A percentile compares a stretch with the other conserved stretches of the same genome.
These are phyloP conservation scores for Grosmannia huntii DNA, from an alignment of 2,329 filamentous ascomycete genomes.

Conservation along the genomic window DNA sequence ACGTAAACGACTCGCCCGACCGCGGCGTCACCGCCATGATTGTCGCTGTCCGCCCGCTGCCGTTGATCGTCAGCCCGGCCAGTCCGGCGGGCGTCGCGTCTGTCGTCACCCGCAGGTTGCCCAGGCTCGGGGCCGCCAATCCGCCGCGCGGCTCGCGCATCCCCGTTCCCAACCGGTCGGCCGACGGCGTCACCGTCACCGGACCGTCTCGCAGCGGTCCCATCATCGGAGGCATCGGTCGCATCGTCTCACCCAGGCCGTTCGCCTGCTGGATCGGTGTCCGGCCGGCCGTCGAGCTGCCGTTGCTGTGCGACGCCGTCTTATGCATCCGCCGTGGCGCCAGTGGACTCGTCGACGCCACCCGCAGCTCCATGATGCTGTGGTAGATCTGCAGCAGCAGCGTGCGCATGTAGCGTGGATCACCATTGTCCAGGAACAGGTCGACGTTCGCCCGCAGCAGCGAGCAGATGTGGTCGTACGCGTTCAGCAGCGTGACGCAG, in stretches of 20 bases:
- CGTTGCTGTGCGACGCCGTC: not conserved
- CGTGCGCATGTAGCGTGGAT: conserved; percentile 53
- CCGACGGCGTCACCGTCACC: conserved; percentile 31
- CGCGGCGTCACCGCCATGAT: conserved; percentile 56
- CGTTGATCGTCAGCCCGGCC: conserved; percentile 23
- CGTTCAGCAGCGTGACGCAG: conserved; percentile 49
- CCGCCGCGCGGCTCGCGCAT: conserved; percentile 25
- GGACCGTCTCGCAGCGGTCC: conserved; percentile 16
- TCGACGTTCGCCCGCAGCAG: conserved; percentile 49
- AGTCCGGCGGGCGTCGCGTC: conserved; percentile 29
- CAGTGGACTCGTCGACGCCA: conserved; percentile 23
- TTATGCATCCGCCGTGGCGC: conserved; percentile 8
- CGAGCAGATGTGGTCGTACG: conserved; percentile 53
- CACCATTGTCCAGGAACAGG: conserved; percentile 50
- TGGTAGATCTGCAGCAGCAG: conserved; percentile 52
- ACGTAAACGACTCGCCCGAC: conserved; percentile 68
- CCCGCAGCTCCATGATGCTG: conserved; percentile 53
- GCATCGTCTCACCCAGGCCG: conserved; percentile 26
- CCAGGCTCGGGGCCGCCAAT: conserved; percentile 29
- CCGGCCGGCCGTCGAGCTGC: conserved; percentile 5
- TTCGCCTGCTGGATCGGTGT: conserved; percentile 14
- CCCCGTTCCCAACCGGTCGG: conserved; percentile 29
- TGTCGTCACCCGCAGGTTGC: conserved; percentile 43
- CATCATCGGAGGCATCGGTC: conserved; percentile 30
- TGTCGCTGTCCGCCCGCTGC: conserved; percentile 35